Conservation (phyloP, 371 early-diverging fungal genomes). For the Lichtheimia ornata region DNA sequence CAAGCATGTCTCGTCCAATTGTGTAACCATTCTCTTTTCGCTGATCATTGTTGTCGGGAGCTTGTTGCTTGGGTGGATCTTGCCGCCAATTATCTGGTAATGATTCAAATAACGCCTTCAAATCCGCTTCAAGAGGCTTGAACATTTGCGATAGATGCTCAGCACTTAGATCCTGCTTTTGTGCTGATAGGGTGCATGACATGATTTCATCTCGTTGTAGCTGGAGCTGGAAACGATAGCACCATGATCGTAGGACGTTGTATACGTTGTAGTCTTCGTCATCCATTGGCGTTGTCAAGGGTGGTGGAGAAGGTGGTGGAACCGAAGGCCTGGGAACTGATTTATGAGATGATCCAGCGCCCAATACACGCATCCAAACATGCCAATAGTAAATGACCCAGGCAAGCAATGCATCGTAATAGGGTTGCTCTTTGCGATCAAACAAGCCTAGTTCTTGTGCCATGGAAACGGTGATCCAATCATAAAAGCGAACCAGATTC, state of each 20-base stretch:
- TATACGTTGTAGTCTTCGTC: slow-evolving; percentile 29
- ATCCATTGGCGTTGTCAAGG: slow-evolving; percentile 6
- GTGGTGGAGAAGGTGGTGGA: slow-evolving; percentile 20
- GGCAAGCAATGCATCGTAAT: slow-evolving; percentile 33
- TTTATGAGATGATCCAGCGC: slow-evolving; percentile 21
- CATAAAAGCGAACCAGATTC: slow-evolving; percentile 37
- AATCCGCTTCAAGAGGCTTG: slow-evolving; percentile 4
- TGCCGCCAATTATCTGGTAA: slow-evolving; percentile 20
- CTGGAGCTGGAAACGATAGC: slow-evolving; percentile 16
- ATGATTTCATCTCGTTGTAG: slow-evolving; percentile 18
- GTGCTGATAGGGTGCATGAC: slow-evolving; percentile 14
- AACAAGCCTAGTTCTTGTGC: slow-evolving; percentile 41
- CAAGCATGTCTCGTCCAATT: slow-evolving; percentile 1
- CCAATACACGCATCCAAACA: slow-evolving; percentile 34
- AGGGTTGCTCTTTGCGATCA: slow-evolving; percentile 6
- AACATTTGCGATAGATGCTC: slow-evolving; percentile 5
- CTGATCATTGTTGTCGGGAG: neutral
- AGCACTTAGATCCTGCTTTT: slow-evolving; percentile 6
- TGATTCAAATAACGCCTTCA: slow-evolving; percentile 12
- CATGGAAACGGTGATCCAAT: slow-evolving; percentile 47
- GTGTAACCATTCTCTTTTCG: slow-evolving; percentile 3
- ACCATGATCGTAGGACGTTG: slow-evolving; percentile 28
- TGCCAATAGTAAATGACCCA: slow-evolving; percentile 49
- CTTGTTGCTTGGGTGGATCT: slow-evolving; percentile 10
- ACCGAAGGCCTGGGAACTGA: slow-evolving; percentile 3